These are phyloP conservation scores for Dothideomycetidae sp. DNA, from an alignment of 2,329 filamentous ascomycete species.

Conservation along the genomic window DNA sequence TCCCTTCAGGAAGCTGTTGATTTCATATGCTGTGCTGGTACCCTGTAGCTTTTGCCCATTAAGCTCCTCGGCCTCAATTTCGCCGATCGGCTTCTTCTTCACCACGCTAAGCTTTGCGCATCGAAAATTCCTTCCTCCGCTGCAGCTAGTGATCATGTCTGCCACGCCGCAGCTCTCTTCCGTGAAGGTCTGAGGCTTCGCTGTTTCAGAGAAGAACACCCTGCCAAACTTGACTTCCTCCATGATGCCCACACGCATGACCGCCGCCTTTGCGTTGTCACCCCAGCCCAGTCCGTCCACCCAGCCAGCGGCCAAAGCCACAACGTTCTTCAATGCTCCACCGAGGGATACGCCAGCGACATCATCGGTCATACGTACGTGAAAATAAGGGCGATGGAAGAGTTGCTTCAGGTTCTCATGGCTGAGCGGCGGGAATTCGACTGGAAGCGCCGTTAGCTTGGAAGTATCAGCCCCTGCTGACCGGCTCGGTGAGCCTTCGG, in stretches of 20 bases:
- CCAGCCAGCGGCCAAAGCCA: constrained; percentile 86
- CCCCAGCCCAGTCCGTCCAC: constrained; percentile 94
- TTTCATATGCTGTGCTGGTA: constrained; percentile 79
- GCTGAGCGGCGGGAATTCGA: constrained; percentile 73
- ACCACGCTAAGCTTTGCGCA: constrained; percentile 82
- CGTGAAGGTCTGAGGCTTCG: constrained; percentile 78
- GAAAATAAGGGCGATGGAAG: constrained; percentile 95
- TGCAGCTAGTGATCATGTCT: constrained; percentile 88
- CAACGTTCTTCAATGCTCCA: constrained; percentile 92
- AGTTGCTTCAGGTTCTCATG: constrained; percentile 70
- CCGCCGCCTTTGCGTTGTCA: constrained; percentile 95
- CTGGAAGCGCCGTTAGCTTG: constrained; percentile 59
- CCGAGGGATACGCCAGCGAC: constrained; percentile 94
- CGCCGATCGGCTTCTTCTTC: constrained; percentile 63
- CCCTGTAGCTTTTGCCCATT: constrained; percentile 97
- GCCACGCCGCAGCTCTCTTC: constrained; percentile 91
- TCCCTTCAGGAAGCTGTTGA: constrained; percentile 74
- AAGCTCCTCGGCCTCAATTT: constrained; percentile 77
- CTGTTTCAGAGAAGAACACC: constrained; percentile 75
- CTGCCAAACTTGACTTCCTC: constrained; percentile 96
- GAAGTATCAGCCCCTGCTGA: constrained; percentile 29
- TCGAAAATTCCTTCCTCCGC: constrained; percentile 81
- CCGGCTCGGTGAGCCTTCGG: constrained; percentile 34
- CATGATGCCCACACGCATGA: constrained; percentile 89
- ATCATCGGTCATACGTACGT: constrained; percentile 83